phyloP scores from a whole-genome alignment of 129 eudicot species.

The Helichrysum umbraculigerum region DNA sequence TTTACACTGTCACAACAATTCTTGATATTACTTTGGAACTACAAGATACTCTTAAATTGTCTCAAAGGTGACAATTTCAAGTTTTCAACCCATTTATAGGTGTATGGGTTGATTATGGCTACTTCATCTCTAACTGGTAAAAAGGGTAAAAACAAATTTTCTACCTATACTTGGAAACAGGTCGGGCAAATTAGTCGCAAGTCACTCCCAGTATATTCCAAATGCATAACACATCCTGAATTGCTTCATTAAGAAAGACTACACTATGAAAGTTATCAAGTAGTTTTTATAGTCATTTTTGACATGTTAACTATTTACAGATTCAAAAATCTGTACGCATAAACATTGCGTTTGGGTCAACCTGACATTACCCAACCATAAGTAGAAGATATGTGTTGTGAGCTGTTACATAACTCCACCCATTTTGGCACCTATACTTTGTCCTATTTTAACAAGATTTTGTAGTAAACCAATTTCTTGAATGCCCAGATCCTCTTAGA shows the following conservation, averaged over 20 bases:
- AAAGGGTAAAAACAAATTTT: background rate
- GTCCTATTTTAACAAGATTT: background rate
- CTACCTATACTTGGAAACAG: background rate
- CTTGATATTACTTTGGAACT: background rate
- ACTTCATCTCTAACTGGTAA: background rate
- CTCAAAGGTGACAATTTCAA: background rate
- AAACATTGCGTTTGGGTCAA: background rate
- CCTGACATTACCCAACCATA: background rate
- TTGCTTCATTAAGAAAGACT: background rate
- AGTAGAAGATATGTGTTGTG: background rate
- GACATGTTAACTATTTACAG: background rate
- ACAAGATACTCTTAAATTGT: background rate
- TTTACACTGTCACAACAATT: background rate
- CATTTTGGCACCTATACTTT: background rate
- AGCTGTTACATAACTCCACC: background rate
- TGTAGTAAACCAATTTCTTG: background rate
- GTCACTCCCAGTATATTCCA: background rate
- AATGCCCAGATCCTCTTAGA: background rate
- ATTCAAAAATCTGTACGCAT: background rate
- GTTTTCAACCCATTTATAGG: background rate
- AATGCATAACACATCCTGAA: constrained; percentile 11
- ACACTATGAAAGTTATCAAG: background rate
- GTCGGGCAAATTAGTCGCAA: background rate
- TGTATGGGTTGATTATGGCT: background rate
- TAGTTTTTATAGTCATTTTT: background rate